A percentile compares a stretch with the other conserved stretches of the same genome.
phyloP scores from a whole-genome alignment of 129 eudicot species.

The carrot (Daucus carota) region DH1_v3.0 NC_030385.2:33186001-33186500 shows the following conservation, averaged over 20 bases:
- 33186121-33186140: slow-evolving; percentile 2
- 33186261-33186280: slow-evolving; percentile 6
- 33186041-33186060: not conserved
- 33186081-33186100: not conserved
- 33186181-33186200: slow-evolving; percentile 13
- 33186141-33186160: not conserved
- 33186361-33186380: slow-evolving; percentile 13
- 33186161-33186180: slow-evolving; percentile 6
- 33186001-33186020: slow-evolving; percentile 20
- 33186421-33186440: slow-evolving; percentile 14
- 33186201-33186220: not conserved
- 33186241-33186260: slow-evolving; percentile 9
- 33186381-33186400: slow-evolving; percentile 1
- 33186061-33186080: not conserved
- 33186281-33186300: slow-evolving; percentile 8
- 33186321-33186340: slow-evolving; percentile 11
- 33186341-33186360: slow-evolving; percentile 20
- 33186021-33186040: slow-evolving; percentile 6
- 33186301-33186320: slow-evolving; percentile 4
- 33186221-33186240: not conserved
- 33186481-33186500: slow-evolving; percentile 17
- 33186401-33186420: slow-evolving; percentile 8
- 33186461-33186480: slow-evolving; percentile 19
- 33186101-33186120: not conserved
- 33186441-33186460: slow-evolving; percentile 2